Conservation (phyloP, 2,329 filamentous ascomycete species). For the Colletotrichum tropicicola region DNA sequence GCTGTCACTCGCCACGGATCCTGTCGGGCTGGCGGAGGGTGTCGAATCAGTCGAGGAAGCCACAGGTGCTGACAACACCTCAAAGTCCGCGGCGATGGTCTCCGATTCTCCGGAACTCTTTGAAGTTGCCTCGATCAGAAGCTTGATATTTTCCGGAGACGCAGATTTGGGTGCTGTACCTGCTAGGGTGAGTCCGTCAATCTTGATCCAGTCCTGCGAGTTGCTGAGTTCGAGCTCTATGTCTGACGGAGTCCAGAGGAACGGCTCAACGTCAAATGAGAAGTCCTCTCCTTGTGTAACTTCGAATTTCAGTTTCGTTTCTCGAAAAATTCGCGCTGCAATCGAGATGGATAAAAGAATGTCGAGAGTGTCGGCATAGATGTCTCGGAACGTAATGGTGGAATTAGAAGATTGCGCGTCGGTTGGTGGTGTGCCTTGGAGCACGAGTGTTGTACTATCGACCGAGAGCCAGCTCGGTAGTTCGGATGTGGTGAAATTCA, state of each 20-base stretch:
- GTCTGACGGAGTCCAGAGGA: conserved; percentile 50
- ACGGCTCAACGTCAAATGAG: conserved; percentile 50
- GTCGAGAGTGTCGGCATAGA: conserved; percentile 66
- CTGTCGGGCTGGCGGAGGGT: conserved; percentile 34
- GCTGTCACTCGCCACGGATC: conserved; percentile 31
- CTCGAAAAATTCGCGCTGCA: conserved; percentile 49
- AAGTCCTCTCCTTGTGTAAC: conserved; percentile 51
- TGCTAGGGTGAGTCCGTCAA: conserved; percentile 47
- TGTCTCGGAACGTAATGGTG: conserved; percentile 67
- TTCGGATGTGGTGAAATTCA: conserved; percentile 61
- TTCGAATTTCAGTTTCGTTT: conserved; percentile 49
- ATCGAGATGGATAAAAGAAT: conserved; percentile 57
- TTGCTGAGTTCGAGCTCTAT: conserved; percentile 48
- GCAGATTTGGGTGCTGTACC: conserved; percentile 50
- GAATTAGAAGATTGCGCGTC: conserved; percentile 69
- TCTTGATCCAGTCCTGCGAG: conserved; percentile 52
- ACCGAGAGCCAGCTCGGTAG: conserved; percentile 77
- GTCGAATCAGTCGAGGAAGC: conserved; percentile 35
- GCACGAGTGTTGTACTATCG: conserved; percentile 65
- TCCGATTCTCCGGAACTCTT: conserved; percentile 44
- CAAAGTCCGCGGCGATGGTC: conserved; percentile 47
- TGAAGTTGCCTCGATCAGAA: conserved; percentile 41
- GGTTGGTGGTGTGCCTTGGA: conserved; percentile 73
- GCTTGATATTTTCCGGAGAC: conserved; percentile 33
- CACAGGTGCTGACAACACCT: conserved; percentile 40